Conservation (phyloP, 192 early-diverging fungal species). For the Kappamyces sp. region DNA sequence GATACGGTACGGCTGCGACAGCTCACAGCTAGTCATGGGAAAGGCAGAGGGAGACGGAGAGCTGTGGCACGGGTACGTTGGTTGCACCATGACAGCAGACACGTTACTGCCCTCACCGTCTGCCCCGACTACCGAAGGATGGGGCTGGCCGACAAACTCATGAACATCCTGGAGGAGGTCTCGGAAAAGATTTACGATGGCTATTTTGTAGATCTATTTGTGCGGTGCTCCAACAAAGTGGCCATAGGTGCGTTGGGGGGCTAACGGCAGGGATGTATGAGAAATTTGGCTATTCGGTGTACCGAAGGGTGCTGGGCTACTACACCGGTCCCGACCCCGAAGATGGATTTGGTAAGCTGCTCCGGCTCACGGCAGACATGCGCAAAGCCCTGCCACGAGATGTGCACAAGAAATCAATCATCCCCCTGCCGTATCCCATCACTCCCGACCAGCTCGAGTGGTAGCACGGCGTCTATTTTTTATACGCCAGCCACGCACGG, state of each 20-base stretch:
- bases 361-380: constrained; percentile 67
- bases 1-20: constrained; percentile 57
- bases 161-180: constrained; percentile 83
- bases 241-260: constrained; percentile 47
- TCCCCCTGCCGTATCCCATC: constrained; percentile 46
- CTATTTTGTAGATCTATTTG: constrained; percentile 96
- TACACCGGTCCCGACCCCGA: constrained; percentile 68
- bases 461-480: constrained; percentile 15
- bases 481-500: too few species aligned
- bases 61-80: constrained; percentile 76
- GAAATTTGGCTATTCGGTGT: constrained; percentile 86
- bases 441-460: constrained; percentile 54
- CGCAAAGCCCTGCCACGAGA: constrained; percentile 87
- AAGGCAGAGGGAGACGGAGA: constrained; percentile 87
- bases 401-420: constrained; percentile 55
- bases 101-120: constrained; percentile 96
- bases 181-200: constrained; percentile 84
- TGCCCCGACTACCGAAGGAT: constrained; percentile 90
- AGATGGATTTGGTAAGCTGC: constrained; percentile 72
- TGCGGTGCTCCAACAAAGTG: constrained; percentile 82
- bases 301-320: constrained; percentile 81
- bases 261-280: constrained; percentile 68
- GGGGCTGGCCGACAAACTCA: constrained; percentile 82
- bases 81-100: constrained; percentile 18
- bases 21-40: constrained; percentile 67